These are phyloP conservation scores for Physocladia obscura DNA, from an alignment of 192 early-diverging fungal genomes.

Conservation along the genomic window DNA sequence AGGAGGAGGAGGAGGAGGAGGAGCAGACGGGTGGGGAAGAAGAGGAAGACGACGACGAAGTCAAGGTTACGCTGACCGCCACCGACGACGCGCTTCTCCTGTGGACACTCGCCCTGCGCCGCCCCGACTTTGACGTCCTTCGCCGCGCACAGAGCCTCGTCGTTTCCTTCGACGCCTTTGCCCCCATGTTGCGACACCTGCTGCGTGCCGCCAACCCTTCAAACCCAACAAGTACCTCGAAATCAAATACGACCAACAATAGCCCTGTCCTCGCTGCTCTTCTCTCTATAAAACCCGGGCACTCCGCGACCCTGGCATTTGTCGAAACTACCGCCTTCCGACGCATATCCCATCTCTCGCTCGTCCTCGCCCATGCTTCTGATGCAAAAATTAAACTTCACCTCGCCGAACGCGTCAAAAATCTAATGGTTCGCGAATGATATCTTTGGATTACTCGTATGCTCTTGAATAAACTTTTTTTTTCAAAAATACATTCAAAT, in stretches of 20 bases:
- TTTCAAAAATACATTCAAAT: neutral
- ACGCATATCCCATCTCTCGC: slow-evolving; percentile 53
- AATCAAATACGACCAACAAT: slow-evolving; percentile 15
- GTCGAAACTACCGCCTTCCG: slow-evolving; percentile 58
- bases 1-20: too few species aligned
- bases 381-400: slow-evolving; percentile 52
- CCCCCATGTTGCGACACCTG: slow-evolving; percentile 49
- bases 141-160: slow-evolving; percentile 45
- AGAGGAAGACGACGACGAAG: too few species aligned
- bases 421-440: neutral
- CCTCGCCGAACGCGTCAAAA: slow-evolving; percentile 48
- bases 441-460: neutral
- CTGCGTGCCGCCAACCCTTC: too few species aligned
- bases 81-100: slow-evolving; percentile 54
- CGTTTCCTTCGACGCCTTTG: slow-evolving; percentile 58
- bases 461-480: neutral
- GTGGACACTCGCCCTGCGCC: slow-evolving; percentile 41
- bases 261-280: neutral
- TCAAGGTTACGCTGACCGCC: too few species aligned
- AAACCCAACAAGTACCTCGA: slow-evolving; percentile 15
- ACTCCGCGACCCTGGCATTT: slow-evolving; percentile 39
- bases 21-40: too few species aligned
- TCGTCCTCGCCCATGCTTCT: slow-evolving; percentile 46
- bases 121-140: slow-evolving; percentile 56
- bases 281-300: slow-evolving; percentile 39